A percentile compares a stretch with the other conserved stretches of the same genome.
Evolutionary conservation across 495 filamentous ascomycete genomes (phyloP).

Genomic region (Penicillium cosmopolitanum): DNA sequence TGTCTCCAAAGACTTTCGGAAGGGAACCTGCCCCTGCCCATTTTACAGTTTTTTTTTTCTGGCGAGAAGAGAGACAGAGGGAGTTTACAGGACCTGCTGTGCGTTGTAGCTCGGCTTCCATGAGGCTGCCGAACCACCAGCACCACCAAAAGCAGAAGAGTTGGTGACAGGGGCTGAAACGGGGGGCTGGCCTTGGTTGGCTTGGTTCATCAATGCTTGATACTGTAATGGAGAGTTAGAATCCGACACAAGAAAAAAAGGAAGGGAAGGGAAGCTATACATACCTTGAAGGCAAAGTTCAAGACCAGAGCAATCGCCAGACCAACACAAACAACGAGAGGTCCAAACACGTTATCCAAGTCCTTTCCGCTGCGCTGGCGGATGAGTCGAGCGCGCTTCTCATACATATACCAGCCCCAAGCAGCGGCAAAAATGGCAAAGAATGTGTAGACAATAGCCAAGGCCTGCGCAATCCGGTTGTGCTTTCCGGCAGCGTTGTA

Average conservation of each 20-base stretch:
- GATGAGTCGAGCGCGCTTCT: constrained; percentile 76
- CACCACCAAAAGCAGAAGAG: constrained; percentile 10
- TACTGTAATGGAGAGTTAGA: constrained; percentile 34
- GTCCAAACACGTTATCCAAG: constrained; percentile 85
- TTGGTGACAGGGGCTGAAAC: constrained; percentile 15
- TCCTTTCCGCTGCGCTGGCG: constrained; percentile 82
- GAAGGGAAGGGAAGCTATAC: constrained; percentile 3
- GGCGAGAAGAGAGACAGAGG: too few species aligned
- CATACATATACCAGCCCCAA: constrained; percentile 89
- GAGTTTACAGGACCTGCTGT: constrained; percentile 27
- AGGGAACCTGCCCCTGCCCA: too few species aligned
- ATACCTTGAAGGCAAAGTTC: constrained; percentile 84
- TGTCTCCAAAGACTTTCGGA: too few species aligned
- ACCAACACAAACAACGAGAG: constrained; percentile 79
- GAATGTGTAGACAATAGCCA: constrained; percentile 79
- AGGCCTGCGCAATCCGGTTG: constrained; percentile 69
- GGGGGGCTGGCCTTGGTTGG: constrained; percentile 12
- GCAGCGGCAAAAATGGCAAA: constrained; percentile 80
- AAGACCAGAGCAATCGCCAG: constrained; percentile 76
- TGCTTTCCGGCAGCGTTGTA: constrained; percentile 81
- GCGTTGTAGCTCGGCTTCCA: constrained; percentile 24
- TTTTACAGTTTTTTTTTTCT: too few species aligned
- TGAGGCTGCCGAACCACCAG: constrained; percentile 13
- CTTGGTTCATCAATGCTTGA: constrained; percentile 35
- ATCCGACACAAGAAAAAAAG: neutral